These are phyloP conservation scores for Coemansia guatemalensis DNA, from an alignment of 192 early-diverging fungal genomes.

Conservation along the genomic window DNA sequence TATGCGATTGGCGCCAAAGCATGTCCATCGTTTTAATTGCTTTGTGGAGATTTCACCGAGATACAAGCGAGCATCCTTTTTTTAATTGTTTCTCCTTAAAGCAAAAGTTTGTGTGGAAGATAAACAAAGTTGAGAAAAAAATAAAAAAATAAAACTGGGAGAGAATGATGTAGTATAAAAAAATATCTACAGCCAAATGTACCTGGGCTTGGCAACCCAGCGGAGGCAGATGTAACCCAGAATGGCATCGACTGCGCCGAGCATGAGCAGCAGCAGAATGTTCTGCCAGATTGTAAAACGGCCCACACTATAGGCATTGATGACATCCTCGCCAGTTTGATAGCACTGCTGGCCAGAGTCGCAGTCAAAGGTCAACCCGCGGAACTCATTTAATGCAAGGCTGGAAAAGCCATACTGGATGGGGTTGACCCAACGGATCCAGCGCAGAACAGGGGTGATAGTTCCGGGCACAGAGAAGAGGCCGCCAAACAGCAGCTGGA, in stretches of 20 bases:
- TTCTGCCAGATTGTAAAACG: slow-evolving; percentile 51
- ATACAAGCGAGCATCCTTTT: too few relatives aligned
- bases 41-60: too few relatives aligned
- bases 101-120: not conserved
- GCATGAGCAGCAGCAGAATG: slow-evolving; percentile 47
- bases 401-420: slow-evolving; percentile 46
- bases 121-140: not conserved
- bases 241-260: slow-evolving; percentile 28
- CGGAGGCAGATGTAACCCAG: slow-evolving; percentile 38
- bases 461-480: slow-evolving; percentile 42
- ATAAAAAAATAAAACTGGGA: not conserved
- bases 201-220: slow-evolving; percentile 50
- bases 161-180: not conserved
- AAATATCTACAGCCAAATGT: slow-evolving; percentile 31
- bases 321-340: slow-evolving; percentile 32
- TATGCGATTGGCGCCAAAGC: not conserved
- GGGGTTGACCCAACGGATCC: slow-evolving; percentile 55
- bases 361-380: slow-evolving; percentile 39
- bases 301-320: slow-evolving; percentile 35
- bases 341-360: slow-evolving; percentile 36
- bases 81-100: not conserved
- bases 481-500: slow-evolving; percentile 55
- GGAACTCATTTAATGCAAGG: slow-evolving; percentile 49
- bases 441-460: slow-evolving; percentile 53
- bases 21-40: too few relatives aligned